phyloP scores from a whole-genome alignment of 805 yeast species.

The Wickerhamia fluorescens region DNA sequence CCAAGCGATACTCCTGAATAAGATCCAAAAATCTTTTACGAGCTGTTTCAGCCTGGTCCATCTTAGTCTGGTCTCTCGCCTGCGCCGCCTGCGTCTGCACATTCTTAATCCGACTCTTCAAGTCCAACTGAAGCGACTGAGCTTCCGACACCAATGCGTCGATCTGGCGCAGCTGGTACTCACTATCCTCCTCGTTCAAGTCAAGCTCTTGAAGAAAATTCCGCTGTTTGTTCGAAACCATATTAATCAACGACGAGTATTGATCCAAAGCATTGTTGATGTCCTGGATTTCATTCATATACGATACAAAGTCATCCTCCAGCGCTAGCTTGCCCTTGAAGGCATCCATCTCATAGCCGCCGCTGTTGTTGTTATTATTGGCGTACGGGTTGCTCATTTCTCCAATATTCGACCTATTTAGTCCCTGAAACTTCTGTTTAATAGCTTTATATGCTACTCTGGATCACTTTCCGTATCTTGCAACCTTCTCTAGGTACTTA shows the following conservation, averaged over 20 bases:
- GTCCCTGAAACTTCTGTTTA: too few relatives aligned
- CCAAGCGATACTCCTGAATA: constrained; percentile 79
- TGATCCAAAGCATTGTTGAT: constrained; percentile 36
- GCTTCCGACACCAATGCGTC: constrained; percentile 76
- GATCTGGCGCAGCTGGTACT: constrained; percentile 63
- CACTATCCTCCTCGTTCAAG: constrained; percentile 41
- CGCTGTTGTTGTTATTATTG: constrained; percentile 10
- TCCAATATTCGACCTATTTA: too few relatives aligned
- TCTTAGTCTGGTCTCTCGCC: constrained; percentile 62
- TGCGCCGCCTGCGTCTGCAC: constrained; percentile 64
- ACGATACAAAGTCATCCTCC: constrained; percentile 37
- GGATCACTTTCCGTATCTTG: too few relatives aligned
- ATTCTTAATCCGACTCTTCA: constrained; percentile 70
- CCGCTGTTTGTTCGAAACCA: constrained; percentile 35
- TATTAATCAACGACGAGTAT: constrained; percentile 30
- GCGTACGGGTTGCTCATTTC: constrained; percentile 34
- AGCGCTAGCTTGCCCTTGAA: constrained; percentile 18
- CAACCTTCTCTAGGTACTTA: too few relatives aligned
- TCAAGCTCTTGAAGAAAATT: constrained; percentile 36
- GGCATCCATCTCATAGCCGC: constrained; percentile 24
- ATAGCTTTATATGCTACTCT: too few relatives aligned
- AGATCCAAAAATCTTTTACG: constrained; percentile 79
- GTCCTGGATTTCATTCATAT: constrained; percentile 40
- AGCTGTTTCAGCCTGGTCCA: constrained; percentile 83
- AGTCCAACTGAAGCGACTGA: constrained; percentile 62